Evolutionary conservation across 164 flowering plant genomes (phyloP).

Genomic region (Macadamia tetraphylla): DNA sequence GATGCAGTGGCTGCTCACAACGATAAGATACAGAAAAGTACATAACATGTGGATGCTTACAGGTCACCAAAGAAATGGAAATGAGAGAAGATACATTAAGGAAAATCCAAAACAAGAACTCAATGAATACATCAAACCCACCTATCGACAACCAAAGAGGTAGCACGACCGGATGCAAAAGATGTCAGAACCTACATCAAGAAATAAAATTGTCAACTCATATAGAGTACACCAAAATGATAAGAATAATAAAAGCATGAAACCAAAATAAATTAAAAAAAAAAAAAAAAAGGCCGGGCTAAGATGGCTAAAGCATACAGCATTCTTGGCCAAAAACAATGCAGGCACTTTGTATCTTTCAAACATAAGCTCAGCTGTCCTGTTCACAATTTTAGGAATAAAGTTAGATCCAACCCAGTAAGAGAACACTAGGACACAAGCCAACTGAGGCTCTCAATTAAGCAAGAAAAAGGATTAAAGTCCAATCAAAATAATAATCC

Average conservation of each 20-base stretch:
- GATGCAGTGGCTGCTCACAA: too few species aligned
- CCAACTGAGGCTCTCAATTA: background rate
- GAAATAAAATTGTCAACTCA: background rate
- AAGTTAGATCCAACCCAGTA: background rate
- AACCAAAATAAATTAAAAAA: background rate
- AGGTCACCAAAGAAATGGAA: background rate
- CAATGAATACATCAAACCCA: conserved; percentile 20
- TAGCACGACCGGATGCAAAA: conserved; percentile 98
- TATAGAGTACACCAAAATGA: background rate
- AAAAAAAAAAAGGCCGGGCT: conserved; percentile 1
- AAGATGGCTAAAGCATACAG: conserved; percentile 45
- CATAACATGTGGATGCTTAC: too few species aligned
- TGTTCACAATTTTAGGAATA: conserved; percentile 25
- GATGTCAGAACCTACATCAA: conserved; percentile 79
- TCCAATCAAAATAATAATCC: too few species aligned
- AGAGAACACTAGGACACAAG: background rate
- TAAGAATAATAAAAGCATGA: background rate
- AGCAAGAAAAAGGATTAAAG: background rate
- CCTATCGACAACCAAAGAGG: conserved; percentile 94
- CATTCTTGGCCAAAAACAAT: conserved; percentile 93
- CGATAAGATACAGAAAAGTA: too few species aligned
- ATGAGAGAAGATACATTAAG: background rate
- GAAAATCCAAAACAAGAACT: background rate
- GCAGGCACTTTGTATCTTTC: conserved; percentile 97
- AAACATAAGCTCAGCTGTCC: conserved; percentile 96